Evolutionary conservation across 192 early-diverging fungal species (phyloP), one percentile per base, ranked within the genome.

Genomic region (Linnemannia elongata): DNA sequence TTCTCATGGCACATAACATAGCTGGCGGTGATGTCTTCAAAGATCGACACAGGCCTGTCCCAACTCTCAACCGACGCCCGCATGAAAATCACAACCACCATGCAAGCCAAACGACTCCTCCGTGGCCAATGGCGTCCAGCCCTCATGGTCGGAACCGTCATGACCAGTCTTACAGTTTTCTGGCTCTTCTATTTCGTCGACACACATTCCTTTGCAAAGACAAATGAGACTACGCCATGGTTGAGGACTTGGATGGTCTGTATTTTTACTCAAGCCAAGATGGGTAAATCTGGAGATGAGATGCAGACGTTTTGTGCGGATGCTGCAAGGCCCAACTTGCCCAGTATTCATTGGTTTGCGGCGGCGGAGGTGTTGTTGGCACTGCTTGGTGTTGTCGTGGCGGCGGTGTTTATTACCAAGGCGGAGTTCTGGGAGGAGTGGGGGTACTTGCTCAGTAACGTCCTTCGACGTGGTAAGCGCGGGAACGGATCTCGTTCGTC

Each of bases 51-150:
- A 17, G 72, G 76, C 27, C 75, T 87, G 12, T 87, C 85, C 6
- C 85, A 87, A 39, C 76, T 81, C 8, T 81, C 85, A 18, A 35
- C 85, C 24, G 72, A 81, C n/a, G 85, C 85, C 24, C 45, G 79
- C 18, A 75, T 78, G 66, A 87, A 66, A 73, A 33, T 78, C 38
- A 87, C 85, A 0, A 75, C 85, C 0, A 87, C 79, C 54, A 87
- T 87, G 85, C 79, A 87, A 45, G 79, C 79, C 49, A 87, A 87
- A 39, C 85, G 79, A 35, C 75, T 86, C 30, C 78, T 87, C 45
- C 79, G 85, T 6, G 79, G 85, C 22, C 85, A 87, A 63, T 87
- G 85, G 85, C 85, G 85, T 35, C 79, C 79, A 52, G 85, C 85
- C 17, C 76, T 87, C 18, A 87, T 87, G 85, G 39, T 87, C 47